Evolutionary conservation across 331 rosid genomes (phyloP).

Genomic region (Dryas integrifolia): DNA sequence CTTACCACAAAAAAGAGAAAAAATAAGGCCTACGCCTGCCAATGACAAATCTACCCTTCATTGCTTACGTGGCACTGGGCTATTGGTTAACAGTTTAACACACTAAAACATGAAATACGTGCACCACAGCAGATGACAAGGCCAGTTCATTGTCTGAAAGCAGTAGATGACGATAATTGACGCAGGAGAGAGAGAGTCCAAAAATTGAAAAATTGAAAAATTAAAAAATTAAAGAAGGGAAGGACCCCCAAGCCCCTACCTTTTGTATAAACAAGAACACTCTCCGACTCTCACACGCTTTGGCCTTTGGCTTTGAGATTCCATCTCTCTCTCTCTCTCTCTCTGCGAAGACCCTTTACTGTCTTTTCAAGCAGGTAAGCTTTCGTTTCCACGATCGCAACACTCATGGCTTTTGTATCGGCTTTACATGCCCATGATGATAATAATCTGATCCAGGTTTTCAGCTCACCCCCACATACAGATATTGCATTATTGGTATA

Average conservation of each 20-base stretch:
- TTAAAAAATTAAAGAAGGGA: not conserved
- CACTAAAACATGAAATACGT: too few relatives aligned
- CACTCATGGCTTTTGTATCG: not conserved
- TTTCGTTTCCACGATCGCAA: constrained; percentile 1
- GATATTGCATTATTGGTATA: too few relatives aligned
- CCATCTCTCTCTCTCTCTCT: constrained; percentile 4
- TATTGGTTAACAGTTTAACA: too few relatives aligned
- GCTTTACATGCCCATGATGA: not conserved
- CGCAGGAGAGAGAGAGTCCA: not conserved
- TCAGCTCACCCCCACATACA: not conserved
- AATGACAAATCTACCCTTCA: too few relatives aligned
- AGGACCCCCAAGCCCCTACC: constrained; percentile 7
- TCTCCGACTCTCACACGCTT: constrained; percentile 1
- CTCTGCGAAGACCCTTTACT: not conserved
- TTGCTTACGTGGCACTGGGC: too few relatives aligned
- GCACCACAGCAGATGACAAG: not conserved
- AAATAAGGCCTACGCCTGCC: too few relatives aligned
- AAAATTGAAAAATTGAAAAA: not conserved
- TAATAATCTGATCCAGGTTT: constrained; percentile 4
- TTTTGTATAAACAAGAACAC: constrained; percentile 12
- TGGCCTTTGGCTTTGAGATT: constrained; percentile 1
- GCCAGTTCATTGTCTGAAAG: not conserved
- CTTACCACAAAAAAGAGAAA: too few relatives aligned
- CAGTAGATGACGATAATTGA: constrained; percentile 10
- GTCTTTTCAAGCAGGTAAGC: constrained; percentile 13